These are phyloP conservation scores for Haplosporangium gracile DNA, from an alignment of 192 early-diverging fungal species.

Conservation along the genomic window DNA sequence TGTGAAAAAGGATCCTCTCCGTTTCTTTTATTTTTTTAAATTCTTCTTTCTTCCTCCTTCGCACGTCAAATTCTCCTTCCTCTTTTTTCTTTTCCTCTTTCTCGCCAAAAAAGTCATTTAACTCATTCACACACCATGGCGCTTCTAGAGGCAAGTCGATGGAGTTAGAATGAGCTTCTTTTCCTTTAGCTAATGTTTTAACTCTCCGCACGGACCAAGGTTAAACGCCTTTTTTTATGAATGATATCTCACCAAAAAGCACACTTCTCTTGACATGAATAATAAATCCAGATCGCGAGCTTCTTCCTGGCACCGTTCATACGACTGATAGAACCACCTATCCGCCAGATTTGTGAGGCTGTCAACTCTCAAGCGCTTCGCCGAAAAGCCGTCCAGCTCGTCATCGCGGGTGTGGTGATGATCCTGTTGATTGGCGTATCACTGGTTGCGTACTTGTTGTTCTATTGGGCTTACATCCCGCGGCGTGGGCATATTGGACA, in stretches of 20 bases:
- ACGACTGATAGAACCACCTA: constrained; percentile 34
- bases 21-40: background rate
- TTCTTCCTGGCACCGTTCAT: constrained; percentile 50
- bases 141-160: constrained; percentile 14
- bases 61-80: background rate
- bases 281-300: constrained; percentile 12
- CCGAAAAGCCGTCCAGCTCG: constrained; percentile 32
- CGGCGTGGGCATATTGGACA: constrained; percentile 28
- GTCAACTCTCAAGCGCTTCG: constrained; percentile 25
- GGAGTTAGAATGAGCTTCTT: background rate
- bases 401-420: constrained; percentile 8
- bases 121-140: background rate
- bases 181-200: background rate
- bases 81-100: background rate
- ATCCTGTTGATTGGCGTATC: constrained; percentile 17
- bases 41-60: background rate
- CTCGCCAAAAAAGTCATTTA: background rate
- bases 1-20: background rate
- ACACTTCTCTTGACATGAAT: background rate
- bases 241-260: too few relatives aligned
- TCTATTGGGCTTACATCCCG: constrained; percentile 54
- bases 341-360: background rate
- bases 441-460: constrained; percentile 40
- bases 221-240: background rate
- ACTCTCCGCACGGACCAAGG: too few relatives aligned